Conservation (phyloP, 352 stramenopile genomes). For the Phytophthora syringae region DNA sequence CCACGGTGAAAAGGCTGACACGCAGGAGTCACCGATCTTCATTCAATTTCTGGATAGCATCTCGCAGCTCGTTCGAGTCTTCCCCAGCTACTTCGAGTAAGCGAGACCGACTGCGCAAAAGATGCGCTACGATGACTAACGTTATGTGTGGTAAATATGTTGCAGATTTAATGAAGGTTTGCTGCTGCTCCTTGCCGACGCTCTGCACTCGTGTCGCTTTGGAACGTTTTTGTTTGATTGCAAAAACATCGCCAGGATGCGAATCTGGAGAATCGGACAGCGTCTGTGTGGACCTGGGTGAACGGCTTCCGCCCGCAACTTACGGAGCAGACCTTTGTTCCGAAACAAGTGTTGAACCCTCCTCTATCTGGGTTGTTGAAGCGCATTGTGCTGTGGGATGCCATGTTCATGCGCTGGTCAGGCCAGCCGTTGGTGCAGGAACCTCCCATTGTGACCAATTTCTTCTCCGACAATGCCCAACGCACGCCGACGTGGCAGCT, state of each 20-base stretch:
- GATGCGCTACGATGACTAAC: background rate
- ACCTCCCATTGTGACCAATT: constrained; percentile 38
- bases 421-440: constrained; percentile 67
- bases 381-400: constrained; percentile 68
- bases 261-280: constrained; percentile 63
- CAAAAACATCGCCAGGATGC: constrained; percentile 80
- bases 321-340: constrained; percentile 57
- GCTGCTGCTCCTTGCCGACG: constrained; percentile 94
- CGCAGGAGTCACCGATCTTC: constrained; percentile 86
- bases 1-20: constrained; percentile 79
- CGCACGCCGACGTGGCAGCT: constrained; percentile 75
- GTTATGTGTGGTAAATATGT: constrained; percentile 1
- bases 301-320: constrained; percentile 78
- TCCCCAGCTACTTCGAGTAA: constrained; percentile 96
- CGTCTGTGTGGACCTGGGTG: constrained; percentile 85
- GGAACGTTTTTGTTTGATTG: constrained; percentile 98
- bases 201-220: constrained; percentile 97
- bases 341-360: constrained; percentile 61
- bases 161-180: constrained; percentile 93
- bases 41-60: constrained; percentile 89
- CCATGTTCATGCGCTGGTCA: constrained; percentile 80
- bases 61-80: constrained; percentile 90
- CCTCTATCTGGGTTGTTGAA: constrained; percentile 68
- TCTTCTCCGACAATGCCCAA: constrained; percentile 65
- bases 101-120: constrained; percentile 9